Evolutionary conservation across 257 asterid genomes (phyloP), one percentile per base, ranked within the genome.

Genomic region (Ballota nigra): DNA sequence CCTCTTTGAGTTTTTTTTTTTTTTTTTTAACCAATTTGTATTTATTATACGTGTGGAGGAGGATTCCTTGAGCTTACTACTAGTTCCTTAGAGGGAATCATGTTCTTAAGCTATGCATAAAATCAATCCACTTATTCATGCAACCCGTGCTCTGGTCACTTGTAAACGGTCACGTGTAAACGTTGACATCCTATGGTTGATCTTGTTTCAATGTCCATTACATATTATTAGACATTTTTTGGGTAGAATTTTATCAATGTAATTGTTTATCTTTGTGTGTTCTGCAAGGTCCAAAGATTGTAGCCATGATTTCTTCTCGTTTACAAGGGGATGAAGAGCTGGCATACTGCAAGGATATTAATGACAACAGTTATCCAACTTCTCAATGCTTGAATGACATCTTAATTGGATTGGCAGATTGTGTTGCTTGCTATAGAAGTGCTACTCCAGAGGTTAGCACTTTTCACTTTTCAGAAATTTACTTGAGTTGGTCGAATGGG

Each of bases 281-380:
- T 79, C 70, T 73, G 53, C 75, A 15, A 93, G 98, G 96, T 81
- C 98, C 98, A 72, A 87, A 82, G 81, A 82, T 84, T 69, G 75
- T 87, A 63, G 85, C 84, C 51, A 70, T 74, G 75, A 82, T 94
- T 83, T 85, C 78, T 82, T 79, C 82, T 41, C 83, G 83, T 78
- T 78, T 63, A 75, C 69, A 80, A 76, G 89, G 79, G 86, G 87
- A 81, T 52, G 84, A 79, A 56, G 84, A 80, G 28, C 73, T 31
- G 45, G 58, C 73, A 13, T 69, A 73, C 75, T 64, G 57, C 65
- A 63, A 78, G 57, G 85, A 77, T 64, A 60, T 23, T 62, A 73
- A 55, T 34, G 81, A 74, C 57, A 78, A 82, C 24, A 55, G 26
- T 70, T 56, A 23, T 67, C 84, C 85, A 45, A 56, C 72, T 60